A percentile compares a stretch with the other conserved stretches of the same genome.
Conservation (phyloP, 1,284 basidiomycete species). For the Meripilus lineatus region DNA sequence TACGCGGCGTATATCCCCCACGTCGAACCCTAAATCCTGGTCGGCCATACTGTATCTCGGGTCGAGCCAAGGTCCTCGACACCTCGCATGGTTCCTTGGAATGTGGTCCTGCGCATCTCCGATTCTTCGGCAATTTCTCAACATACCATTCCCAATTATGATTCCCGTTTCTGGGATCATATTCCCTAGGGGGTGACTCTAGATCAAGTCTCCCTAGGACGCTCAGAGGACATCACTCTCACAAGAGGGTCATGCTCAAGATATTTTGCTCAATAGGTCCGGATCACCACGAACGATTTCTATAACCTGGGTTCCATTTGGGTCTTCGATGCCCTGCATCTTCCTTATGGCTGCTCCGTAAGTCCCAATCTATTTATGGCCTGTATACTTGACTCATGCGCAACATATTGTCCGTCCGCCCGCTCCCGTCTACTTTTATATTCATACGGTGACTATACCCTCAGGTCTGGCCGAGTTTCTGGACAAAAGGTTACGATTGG, state of each 20-base stretch:
- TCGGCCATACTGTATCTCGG: no score
- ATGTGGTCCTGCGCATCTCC: no score
- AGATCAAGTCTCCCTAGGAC: no score
- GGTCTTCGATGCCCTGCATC: constrained; percentile 15
- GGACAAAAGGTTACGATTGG: constrained; percentile 45
- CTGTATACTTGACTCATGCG: not conserved
- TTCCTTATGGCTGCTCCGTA: constrained; percentile 19
- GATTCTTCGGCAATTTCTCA: no score
- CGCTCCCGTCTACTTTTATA: not conserved
- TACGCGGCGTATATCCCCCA: no score
- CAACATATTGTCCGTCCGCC: not conserved
- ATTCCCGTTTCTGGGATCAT: no score
- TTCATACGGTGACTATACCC: not conserved
- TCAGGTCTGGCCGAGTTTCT: constrained; percentile 29
- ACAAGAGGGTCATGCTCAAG: no score
- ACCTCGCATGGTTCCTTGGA: no score
- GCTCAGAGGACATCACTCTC: no score
- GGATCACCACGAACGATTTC: constrained; percentile 13
- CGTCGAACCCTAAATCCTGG: no score
- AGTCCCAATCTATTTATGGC: constrained; percentile 4
- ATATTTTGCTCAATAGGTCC: constrained; percentile 10
- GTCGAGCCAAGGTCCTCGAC: no score
- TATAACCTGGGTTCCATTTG: constrained; percentile 14
- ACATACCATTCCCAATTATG: not conserved
- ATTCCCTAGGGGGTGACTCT: no score